phyloP scores from a whole-genome alignment of 176 grass and related monocot species.

The Guadua angustifolia region DNA sequence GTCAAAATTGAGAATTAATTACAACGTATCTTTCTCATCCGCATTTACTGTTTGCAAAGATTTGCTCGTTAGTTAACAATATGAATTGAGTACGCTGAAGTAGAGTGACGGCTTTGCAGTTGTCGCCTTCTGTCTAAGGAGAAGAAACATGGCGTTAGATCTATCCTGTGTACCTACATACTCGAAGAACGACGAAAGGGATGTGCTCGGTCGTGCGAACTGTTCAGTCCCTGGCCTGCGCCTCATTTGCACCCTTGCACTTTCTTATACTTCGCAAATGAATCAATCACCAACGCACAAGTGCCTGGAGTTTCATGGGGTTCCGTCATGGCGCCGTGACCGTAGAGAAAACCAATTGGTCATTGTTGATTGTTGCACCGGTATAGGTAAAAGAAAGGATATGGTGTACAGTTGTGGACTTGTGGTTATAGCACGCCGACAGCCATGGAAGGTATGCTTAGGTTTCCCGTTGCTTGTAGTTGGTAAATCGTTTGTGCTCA shows the following conservation, averaged over 20 bases:
- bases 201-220: neutral
- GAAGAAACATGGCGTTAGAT: neutral
- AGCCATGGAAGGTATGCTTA: neutral
- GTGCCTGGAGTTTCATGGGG: neutral
- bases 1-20: neutral
- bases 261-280: too few relatives aligned
- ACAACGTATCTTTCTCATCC: neutral
- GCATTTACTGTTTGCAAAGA: slow-evolving; percentile 7
- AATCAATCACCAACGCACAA: neutral
- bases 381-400: neutral
- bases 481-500: neutral
- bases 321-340: neutral
- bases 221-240: too few relatives aligned
- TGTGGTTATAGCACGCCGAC: too few relatives aligned
- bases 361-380: too few relatives aligned
- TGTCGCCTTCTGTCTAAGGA: neutral
- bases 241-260: too few relatives aligned
- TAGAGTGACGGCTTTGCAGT: neutral
- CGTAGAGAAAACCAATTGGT: neutral
- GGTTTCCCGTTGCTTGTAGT: neutral
- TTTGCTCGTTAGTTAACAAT: neutral
- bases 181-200: neutral
- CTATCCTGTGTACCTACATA: neutral
- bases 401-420: too few relatives aligned
- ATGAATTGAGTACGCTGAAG: neutral